phyloP scores from a whole-genome alignment of 371 early-diverging fungal species.

The Apophysomyces sp. region DNA sequence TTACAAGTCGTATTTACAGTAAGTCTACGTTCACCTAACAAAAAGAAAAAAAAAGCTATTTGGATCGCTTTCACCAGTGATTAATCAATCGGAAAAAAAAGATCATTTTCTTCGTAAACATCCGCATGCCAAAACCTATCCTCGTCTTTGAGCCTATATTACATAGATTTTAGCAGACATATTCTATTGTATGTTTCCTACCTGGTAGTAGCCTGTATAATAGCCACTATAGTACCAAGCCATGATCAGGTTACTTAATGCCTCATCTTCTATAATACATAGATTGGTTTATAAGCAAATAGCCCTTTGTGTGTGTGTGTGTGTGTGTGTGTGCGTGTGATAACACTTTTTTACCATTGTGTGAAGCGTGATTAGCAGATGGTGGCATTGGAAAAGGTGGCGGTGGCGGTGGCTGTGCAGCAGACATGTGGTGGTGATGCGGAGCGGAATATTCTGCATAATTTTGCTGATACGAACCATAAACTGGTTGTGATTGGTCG shows the following conservation, averaged over 20 bases:
- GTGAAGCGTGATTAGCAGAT: background rate
- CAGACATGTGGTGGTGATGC: background rate
- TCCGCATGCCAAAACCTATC: background rate
- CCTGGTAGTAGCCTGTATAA: conserved; percentile 72
- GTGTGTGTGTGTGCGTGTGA: background rate
- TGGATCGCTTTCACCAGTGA: no score
- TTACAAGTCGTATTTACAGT: no score
- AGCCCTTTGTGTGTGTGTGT: no score
- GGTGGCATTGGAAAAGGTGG: background rate
- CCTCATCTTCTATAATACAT: background rate
- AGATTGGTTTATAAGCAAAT: no score
- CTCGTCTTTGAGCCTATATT: conserved; percentile 1
- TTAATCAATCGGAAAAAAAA: background rate
- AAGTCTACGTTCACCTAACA: no score
- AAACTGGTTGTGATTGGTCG: background rate
- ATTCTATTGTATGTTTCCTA: background rate
- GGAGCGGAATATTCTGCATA: background rate
- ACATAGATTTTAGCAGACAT: background rate
- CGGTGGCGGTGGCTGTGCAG: background rate
- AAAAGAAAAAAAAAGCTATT: no score
- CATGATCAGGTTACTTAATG: conserved; percentile 47
- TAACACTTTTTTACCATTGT: background rate
- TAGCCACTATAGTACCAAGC: conserved; percentile 79
- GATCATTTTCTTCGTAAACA: background rate
- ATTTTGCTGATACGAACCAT: background rate